Evolutionary conservation across 768 basidiomycete species (phyloP), one percentile per base, ranked within the genome.

Genomic region (Stropharia rugosoannulata): DNA sequence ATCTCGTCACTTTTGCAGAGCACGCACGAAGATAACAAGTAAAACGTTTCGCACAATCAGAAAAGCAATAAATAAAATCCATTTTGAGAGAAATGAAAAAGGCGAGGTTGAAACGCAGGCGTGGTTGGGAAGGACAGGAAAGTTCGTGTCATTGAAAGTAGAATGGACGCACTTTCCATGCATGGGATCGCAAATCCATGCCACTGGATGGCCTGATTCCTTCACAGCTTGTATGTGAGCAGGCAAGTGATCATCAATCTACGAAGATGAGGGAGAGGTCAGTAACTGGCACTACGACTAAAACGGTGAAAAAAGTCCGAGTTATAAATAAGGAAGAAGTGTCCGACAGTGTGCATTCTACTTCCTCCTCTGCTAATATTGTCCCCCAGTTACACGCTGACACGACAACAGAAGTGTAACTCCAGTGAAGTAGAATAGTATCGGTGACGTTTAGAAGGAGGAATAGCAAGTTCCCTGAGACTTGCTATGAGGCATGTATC

Each of bases 131-230:
- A 19, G 36, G 36, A 25, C 44, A 54, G 3, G 22, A 22, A 11
- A 25, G 13, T 15, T 46, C 19, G 29, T 32, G 25, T 32, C 6
- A 32, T n/a, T 29, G 40, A 49, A 37, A 41, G 13, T 7, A 36
- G 29, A 35, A 16, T 40, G n/a, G 4, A 80, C 90, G 63, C 66
- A 94, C 93, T 98, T 97, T 75, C 95, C 96, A 63, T 98, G 96
- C 96, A 98, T 98, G 2, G 95, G 95, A 72, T 98, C 97, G 65
- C 92, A 95, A 48, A 95, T 82, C 94, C 95, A 98, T 8, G 87
- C 83, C 2, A 97, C 95, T 1, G 90, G 90, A 67, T 98, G 95
- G 0, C 82, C 83, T 2, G 93, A 87, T 48, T 72, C 59, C 65
- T 90, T 86, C 13, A 99, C 95, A 7, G 85, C 87, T 11, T 70